Base-by-base conservation (phyloP, 192 early-diverging fungal genomes). In the Ambispora gerdemannii region DNA sequence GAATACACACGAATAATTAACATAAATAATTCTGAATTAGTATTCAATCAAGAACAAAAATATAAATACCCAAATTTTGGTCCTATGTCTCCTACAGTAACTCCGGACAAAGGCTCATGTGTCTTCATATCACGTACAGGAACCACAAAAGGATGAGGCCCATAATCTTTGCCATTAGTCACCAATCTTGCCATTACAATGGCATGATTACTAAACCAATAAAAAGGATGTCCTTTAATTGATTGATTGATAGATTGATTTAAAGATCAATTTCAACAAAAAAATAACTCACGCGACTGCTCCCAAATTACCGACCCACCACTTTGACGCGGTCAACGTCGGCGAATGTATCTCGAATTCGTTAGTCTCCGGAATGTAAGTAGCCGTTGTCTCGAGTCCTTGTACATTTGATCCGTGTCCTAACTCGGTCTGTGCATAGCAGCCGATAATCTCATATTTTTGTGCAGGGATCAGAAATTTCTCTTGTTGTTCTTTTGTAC, bases 281-380 rank as follows among this genome's bases (percentile, higher is more conserved):
- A n/a, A 17, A 28, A 13, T 10, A 0, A 63, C 61, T 15, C 43
- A 63, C 61, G 87, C 86, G 6, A 87, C 87, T 50, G 89, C 86
- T 66, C 92, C 92, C 25, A 95, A 80, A 27, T 89, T 89, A 50
- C 92, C 93, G 36, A 88, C 83, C 93, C 93, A 95, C 91, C 92
- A 95, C 77, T 95, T 95, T 77, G 84, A 76, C 0, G 92, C 81
- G 36, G 91, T 89, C 50, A 93, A 75, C 62, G 76, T 82, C 27
- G 93, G 93, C 32, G 86, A 84, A 72, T 95, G 89, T 53, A 95
- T 79, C 67, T 91, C 93, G 62, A 93, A 95, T 81, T 95, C 90
- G 71, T 93, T 83, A 3, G 91, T 93, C 75, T 89, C 90, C 3
- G 88, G 86, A 47, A 91, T 81, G 63, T 85, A 93, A 0, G 91